A percentile compares a stretch with the other conserved stretches of the same genome.
phyloP scores from a whole-genome alignment of 306 rosid genomes.

The Dryas drummondii region DNA sequence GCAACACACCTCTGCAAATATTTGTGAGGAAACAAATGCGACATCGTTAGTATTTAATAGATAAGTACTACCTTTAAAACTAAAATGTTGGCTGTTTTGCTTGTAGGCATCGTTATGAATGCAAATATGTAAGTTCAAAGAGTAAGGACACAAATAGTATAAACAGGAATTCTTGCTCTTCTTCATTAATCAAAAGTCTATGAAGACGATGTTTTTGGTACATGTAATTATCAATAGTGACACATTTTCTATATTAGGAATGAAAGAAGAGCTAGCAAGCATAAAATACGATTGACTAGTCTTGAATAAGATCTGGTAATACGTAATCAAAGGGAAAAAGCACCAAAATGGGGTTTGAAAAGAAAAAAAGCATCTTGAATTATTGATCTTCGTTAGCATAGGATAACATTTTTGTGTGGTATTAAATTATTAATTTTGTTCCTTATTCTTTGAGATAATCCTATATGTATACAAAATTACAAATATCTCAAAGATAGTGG shows the following conservation, averaged over 20 bases:
- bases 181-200: not conserved
- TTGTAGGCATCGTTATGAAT: not conserved
- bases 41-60: too few relatives aligned
- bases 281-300: not conserved
- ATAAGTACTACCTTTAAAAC: not conserved
- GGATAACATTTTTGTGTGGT: not conserved
- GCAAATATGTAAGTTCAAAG: not conserved
- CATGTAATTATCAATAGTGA: slow-evolving; percentile 1
- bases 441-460: not conserved
- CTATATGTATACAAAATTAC: too few relatives aligned
- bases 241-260: not conserved
- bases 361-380: not conserved
- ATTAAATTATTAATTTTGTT: not conserved
- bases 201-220: not conserved
- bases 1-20: too few relatives aligned
- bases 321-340: not conserved
- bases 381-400: not conserved
- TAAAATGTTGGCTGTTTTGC: not conserved
- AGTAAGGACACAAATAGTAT: not conserved
- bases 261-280: not conserved
- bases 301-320: not conserved
- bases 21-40: too few relatives aligned
- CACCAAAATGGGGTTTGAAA: not conserved
- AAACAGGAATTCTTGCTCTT: not conserved
- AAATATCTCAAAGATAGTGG: not conserved